Conservation (phyloP, 2,329 filamentous ascomycete genomes). For the Spiromastix sp. region DNA sequence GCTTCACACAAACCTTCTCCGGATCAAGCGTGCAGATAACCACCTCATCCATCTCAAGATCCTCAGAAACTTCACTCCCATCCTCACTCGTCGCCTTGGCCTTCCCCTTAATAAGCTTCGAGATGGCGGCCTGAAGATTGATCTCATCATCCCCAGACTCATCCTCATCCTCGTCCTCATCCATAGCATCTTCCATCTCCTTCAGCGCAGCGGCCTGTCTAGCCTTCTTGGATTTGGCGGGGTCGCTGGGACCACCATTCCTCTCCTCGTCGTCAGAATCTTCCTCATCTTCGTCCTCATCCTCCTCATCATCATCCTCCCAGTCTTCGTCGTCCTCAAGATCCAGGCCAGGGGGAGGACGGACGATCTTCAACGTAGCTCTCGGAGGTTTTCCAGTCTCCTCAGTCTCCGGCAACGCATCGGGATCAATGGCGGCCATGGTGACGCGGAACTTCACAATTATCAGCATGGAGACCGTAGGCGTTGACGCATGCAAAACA, state of each 20-base stretch:
- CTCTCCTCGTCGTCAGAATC: conserved; percentile 58
- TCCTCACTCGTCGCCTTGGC: conserved; percentile 59
- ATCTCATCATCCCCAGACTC: conserved; percentile 62
- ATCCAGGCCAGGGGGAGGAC: conserved; percentile 51
- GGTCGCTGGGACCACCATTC: conserved; percentile 87
- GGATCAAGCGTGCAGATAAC: conserved; percentile 95
- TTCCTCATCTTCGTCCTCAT: conserved; percentile 44
- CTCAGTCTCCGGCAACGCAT: conserved; percentile 58
- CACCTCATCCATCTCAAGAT: conserved; percentile 69
- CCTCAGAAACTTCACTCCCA: conserved; percentile 47
- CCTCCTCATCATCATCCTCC: conserved; percentile 51
- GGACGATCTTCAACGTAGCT: conserved; percentile 85
- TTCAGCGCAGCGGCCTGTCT: conserved; percentile 66
- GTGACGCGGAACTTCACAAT: conserved; percentile 78
- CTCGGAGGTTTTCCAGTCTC: conserved; percentile 54
- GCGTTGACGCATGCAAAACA: conserved; percentile 29
- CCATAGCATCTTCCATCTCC: conserved; percentile 60
- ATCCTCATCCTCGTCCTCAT: conserved; percentile 45
- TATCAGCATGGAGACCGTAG: conserved; percentile 17
- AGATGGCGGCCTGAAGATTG: conserved; percentile 37
- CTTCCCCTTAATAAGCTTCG: conserved; percentile 55
- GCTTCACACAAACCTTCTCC: conserved; percentile 57
- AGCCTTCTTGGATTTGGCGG: conserved; percentile 78
- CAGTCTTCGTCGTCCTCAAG: conserved; percentile 52
- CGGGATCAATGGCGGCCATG: conserved; percentile 96